These are phyloP conservation scores for Daldinia sp. DNA, from an alignment of 2,329 filamentous ascomycete genomes.

Conservation along the genomic window DNA sequence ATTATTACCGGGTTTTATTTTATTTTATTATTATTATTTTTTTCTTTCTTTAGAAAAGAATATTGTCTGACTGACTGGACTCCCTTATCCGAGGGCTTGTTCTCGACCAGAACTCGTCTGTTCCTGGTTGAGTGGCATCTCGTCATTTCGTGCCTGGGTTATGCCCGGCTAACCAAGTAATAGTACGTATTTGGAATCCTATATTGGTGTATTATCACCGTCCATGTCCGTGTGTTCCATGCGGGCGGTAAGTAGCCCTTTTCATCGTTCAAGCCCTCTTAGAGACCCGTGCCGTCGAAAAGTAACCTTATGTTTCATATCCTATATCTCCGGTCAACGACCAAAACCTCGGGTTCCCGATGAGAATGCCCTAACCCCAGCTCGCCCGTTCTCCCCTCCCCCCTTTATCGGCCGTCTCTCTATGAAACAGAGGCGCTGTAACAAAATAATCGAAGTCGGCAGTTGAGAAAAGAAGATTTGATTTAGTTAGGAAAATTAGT, in stretches of 20 bases:
- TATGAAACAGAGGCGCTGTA: background rate
- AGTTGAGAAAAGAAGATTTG: conserved; percentile 5
- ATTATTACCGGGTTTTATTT: conserved; percentile 14
- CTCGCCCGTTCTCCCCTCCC: background rate
- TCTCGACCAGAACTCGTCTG: conserved; percentile 30
- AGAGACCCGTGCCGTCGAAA: conserved; percentile 20
- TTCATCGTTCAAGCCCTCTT: conserved; percentile 20
- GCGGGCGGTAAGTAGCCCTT: conserved; percentile 15
- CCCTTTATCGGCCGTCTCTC: background rate
- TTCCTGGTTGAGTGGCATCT: conserved; percentile 34
- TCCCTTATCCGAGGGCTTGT: conserved; percentile 36
- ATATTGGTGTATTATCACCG: conserved; percentile 15
- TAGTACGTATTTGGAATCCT: too few relatives aligned
- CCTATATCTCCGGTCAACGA: conserved; percentile 16
- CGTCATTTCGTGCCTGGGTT: conserved; percentile 28
- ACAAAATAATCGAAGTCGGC: background rate
- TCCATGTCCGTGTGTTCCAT: conserved; percentile 7
- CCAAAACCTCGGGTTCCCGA: background rate
- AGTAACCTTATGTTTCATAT: conserved; percentile 34
- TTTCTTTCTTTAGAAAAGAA: conserved; percentile 12
- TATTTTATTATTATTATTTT: background rate
- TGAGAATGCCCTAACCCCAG: background rate
- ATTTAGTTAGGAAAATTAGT: conserved; percentile 17
- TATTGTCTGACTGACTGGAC: conserved; percentile 19
- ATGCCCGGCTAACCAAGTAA: conserved; percentile 16